Conservation (phyloP, 2,329 filamentous ascomycete species). For the Nemania diffusa region DNA sequence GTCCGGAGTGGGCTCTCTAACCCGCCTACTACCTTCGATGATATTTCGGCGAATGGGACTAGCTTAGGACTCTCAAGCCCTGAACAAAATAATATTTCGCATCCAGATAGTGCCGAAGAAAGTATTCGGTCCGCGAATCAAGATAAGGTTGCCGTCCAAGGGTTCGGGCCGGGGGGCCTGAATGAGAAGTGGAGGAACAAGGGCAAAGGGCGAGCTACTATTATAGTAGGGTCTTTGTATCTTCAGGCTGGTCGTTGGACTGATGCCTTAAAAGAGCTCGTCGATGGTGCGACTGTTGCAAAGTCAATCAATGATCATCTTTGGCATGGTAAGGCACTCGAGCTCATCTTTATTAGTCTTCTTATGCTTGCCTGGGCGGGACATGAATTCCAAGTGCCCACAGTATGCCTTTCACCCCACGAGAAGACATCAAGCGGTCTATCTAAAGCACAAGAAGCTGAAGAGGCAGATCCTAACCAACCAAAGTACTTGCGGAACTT, state of each 20-base stretch:
- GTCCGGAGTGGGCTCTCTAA: conserved; percentile 60
- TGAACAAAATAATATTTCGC: conserved; percentile 51
- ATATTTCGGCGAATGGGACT: conserved; percentile 51
- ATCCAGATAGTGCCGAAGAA: conserved; percentile 55
- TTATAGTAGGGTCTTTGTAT: conserved; percentile 86
- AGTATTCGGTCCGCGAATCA: conserved; percentile 61
- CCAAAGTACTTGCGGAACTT: conserved; percentile 65
- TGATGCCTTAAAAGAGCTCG: conserved; percentile 85
- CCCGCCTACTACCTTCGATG: conserved; percentile 61
- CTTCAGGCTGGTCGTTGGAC: conserved; percentile 90
- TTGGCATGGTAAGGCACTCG: conserved; percentile 97
- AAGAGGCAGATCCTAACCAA: conserved; percentile 58
- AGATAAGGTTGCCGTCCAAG: conserved; percentile 72
- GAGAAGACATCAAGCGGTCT: conserved; percentile 57
- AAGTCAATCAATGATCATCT: conserved; percentile 87
- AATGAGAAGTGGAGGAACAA: conserved; percentile 83
- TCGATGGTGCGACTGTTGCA: conserved; percentile 80
- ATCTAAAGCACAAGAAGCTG: conserved; percentile 49
- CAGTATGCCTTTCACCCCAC: conserved; percentile 62
- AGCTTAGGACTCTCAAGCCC: conserved; percentile 54
- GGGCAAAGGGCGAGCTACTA: conserved; percentile 80
- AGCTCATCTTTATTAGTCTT: conserved; percentile 84
- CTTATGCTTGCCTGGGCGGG: conserved; percentile 86
- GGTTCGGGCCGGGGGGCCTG: conserved; percentile 76
- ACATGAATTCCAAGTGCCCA: conserved; percentile 81